Evolutionary conservation across 768 basidiomycete genomes (phyloP), one percentile per base, ranked within the genome.

Genomic region (Cubamyces lactineus): DNA sequence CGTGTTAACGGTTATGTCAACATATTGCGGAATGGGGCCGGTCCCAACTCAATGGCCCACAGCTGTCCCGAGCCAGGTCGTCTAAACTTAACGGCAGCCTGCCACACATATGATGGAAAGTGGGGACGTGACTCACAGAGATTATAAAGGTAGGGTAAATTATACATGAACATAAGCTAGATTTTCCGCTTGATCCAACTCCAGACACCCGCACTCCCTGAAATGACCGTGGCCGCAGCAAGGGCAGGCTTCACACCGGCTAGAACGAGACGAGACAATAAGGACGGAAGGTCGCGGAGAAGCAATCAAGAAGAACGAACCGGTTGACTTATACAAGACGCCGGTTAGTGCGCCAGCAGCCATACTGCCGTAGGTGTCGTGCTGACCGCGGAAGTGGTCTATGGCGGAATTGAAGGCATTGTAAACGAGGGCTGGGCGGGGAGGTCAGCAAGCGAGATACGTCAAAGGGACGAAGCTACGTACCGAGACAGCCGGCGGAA

Each of bases 401-500:
- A 98, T 91, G 57, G 89, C 85, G 62, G 96, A 96, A 81, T 98
- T 98, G 79, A 98, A 84, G 66, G 87, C 90, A 77, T 99, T 99
- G 80, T 99, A 99, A 69, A 90, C 84, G 67, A 99, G 86, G 58
- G 96, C 96, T 99, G 74, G 66, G 65, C 67, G 59, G 67, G 42
- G 74, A 74, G 67, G 71, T 72, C 76, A 63, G 70, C 70, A 76
- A 79, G 67, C 76, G 73, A 74, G 73, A 72, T 75, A 71, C 72
- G 71, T 72, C 70, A 65, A 68, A 75, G 64, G 69, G 66, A 63
- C 62, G 66, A 74, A 66, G 71, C 66, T 64, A 23, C 73, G 76
- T 71, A 98, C 97, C 97, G 65, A 98, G 81, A 64, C 98, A 92
- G 74, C 97, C 97, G 74, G 96, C 92, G 72, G 94, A 97, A 81